Percentiles rank a stretch among this genome's conserved stretches.
These are phyloP conservation scores for Diaporthe vaccinii DNA, from an alignment of 2,329 filamentous ascomycete species.

Conservation along the genomic window DNA sequence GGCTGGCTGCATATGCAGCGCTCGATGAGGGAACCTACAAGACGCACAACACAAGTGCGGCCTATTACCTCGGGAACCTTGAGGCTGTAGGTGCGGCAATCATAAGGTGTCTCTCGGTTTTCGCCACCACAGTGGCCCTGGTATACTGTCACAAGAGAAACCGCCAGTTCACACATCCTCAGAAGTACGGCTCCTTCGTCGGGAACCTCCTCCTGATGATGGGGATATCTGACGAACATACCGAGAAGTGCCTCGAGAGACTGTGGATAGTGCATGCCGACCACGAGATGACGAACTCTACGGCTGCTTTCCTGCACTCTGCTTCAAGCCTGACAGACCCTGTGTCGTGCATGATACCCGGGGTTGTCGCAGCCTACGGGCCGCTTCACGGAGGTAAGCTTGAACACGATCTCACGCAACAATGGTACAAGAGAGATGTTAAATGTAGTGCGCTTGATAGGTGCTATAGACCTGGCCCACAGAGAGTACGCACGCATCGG, in stretches of 20 bases:
- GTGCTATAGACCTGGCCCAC: slow-evolving; percentile 67
- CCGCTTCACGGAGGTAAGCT: slow-evolving; percentile 62
- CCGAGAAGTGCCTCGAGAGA: slow-evolving; percentile 63
- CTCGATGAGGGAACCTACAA: not conserved
- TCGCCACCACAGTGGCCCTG: slow-evolving; percentile 62
- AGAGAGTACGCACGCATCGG: slow-evolving; percentile 65
- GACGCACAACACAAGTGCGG: not conserved
- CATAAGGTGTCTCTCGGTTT: slow-evolving; percentile 61
- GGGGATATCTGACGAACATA: slow-evolving; percentile 60
- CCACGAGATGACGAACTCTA: slow-evolving; percentile 70
- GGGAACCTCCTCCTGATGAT: slow-evolving; percentile 69
- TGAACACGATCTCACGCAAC: not conserved
- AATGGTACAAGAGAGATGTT: not conserved
- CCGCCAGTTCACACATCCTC: slow-evolving; percentile 60
- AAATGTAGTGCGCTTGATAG: slow-evolving; percentile 43
- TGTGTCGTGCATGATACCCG: slow-evolving; percentile 63
- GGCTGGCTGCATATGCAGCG: not conserved
- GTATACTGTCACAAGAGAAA: not conserved
- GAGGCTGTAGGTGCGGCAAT: not conserved
- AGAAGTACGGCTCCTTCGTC: slow-evolving; percentile 60
- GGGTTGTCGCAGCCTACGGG: slow-evolving; percentile 65
- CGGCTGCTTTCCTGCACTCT: slow-evolving; percentile 67
- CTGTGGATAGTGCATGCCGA: slow-evolving; percentile 70
- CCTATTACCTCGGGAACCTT: not conserved
- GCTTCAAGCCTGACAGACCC: slow-evolving; percentile 69